Conservation (phyloP, 1,284 basidiomycete species). For the Vanrija sp. region DNA sequence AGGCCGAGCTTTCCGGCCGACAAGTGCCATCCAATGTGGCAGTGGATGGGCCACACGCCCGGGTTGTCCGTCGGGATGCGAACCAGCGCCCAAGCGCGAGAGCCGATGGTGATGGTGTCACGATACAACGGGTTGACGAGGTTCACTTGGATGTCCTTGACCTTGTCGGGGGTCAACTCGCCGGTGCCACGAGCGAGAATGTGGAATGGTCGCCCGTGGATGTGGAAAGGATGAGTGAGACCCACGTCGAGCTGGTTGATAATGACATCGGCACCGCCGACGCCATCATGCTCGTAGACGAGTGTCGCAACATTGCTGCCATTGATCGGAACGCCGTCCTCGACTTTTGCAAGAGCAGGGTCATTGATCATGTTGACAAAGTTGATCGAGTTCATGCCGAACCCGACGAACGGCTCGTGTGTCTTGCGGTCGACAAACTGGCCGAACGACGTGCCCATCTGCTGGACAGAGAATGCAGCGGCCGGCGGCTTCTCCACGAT, state of each 20-base stretch:
- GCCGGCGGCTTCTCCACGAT: too few relatives aligned
- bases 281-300: constrained; percentile 23
- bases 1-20: constrained; percentile 16
- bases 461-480: too few relatives aligned
- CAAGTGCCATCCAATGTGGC: constrained; percentile 29
- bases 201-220: constrained; percentile 31
- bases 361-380: constrained; percentile 34
- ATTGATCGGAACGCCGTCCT: constrained; percentile 17
- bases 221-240: constrained; percentile 44
- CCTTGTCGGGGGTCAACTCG: constrained; percentile 20
- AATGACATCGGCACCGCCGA: constrained; percentile 24
- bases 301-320: constrained; percentile 26
- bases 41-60: constrained; percentile 28
- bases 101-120: constrained; percentile 42
- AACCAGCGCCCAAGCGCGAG: constrained; percentile 23
- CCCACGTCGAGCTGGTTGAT: constrained; percentile 35
- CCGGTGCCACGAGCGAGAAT: constrained; percentile 42
- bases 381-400: constrained; percentile 26
- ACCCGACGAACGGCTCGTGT: constrained; percentile 16
- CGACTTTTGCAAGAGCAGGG: constrained; percentile 30
- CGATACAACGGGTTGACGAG: constrained; percentile 41
- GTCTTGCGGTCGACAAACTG: constrained; percentile 19
- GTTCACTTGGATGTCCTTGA: constrained; percentile 10
- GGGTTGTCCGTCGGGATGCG: constrained; percentile 22
- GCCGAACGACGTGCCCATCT: too few relatives aligned